Conservation (phyloP, 2,329 filamentous ascomycete species). For the Hypoxylon rubiginosum region DNA sequence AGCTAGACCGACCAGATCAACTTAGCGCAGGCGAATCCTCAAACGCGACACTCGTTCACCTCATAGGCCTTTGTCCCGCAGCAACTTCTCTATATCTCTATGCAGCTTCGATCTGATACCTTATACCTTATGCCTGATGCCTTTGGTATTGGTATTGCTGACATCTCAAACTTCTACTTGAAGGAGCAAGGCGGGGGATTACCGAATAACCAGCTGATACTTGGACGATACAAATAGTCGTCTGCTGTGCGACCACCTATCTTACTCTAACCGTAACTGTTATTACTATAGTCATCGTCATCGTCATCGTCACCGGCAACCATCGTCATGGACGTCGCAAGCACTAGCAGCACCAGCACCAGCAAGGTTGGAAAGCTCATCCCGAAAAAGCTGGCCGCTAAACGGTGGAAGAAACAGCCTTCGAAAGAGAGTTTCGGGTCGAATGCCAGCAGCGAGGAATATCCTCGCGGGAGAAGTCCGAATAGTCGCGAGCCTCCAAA, state of each 20-base stretch:
- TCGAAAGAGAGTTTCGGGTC: slow-evolving; percentile 56
- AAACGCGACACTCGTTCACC: slow-evolving; percentile 1
- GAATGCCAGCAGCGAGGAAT: slow-evolving; percentile 50
- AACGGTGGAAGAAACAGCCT: slow-evolving; percentile 62
- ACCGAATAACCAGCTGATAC: neutral
- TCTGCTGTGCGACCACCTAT: neutral
- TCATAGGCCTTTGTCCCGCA: slow-evolving; percentile 16
- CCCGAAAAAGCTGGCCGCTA: slow-evolving; percentile 63
- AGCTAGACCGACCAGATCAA: neutral
- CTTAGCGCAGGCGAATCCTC: slow-evolving; percentile 14
- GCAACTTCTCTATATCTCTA: too few species aligned
- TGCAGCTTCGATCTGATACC: neutral
- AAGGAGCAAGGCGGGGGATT: neutral
- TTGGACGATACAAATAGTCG: neutral
- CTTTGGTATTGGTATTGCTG: neutral
- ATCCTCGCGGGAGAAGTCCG: slow-evolving; percentile 48
- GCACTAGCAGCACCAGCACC: slow-evolving; percentile 35
- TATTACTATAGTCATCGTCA: slow-evolving; percentile 6
- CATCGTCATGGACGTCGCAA: slow-evolving; percentile 46
- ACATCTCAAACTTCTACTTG: neutral
- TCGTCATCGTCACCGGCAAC: slow-evolving; percentile 16
- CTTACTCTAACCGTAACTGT: too few species aligned
- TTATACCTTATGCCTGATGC: neutral
- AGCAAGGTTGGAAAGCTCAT: slow-evolving; percentile 56
- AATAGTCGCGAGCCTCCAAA: slow-evolving; percentile 39